Evolutionary conservation across 768 basidiomycete species (phyloP).

Genomic region (Lactifluus volemus): DNA sequence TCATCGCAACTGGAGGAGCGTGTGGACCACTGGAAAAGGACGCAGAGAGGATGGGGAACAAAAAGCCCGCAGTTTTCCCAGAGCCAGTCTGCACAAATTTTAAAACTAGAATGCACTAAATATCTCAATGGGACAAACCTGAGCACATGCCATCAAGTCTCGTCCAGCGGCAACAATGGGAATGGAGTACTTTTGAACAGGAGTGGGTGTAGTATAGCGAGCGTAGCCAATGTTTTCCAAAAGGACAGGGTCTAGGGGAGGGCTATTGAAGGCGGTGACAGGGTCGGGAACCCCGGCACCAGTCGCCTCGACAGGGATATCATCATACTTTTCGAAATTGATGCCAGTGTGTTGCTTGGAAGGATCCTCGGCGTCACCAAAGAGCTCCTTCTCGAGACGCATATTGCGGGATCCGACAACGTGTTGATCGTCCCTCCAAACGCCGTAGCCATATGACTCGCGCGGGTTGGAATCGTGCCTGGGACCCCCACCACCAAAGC

Average conservation of each 20-base stretch:
- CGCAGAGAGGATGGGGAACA: slow-evolving; percentile 96
- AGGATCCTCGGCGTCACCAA: slow-evolving; percentile 78
- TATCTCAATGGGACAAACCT: slow-evolving; percentile 38
- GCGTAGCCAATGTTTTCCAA: slow-evolving; percentile 92
- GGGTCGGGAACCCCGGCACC: slow-evolving; percentile 97
- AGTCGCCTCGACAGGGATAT: slow-evolving; percentile 98
- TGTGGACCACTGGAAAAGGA: slow-evolving; percentile 80
- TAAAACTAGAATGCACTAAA: slow-evolving; percentile 14
- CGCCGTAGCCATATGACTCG: slow-evolving; percentile 54
- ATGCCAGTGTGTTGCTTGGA: slow-evolving; percentile 93
- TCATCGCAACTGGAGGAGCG: slow-evolving; percentile 48
- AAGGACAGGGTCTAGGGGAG: slow-evolving; percentile 87
- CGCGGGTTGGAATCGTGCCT: slow-evolving; percentile 37
- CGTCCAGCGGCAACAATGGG: slow-evolving; percentile 89
- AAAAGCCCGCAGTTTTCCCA: slow-evolving; percentile 97
- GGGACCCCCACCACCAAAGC: slow-evolving; percentile 30
- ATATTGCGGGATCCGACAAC: slow-evolving; percentile 73
- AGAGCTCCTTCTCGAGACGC: slow-evolving; percentile 93
- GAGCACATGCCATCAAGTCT: slow-evolving; percentile 93
- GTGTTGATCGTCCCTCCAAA: slow-evolving; percentile 88
- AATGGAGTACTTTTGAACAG: slow-evolving; percentile 99
- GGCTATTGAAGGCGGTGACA: slow-evolving; percentile 73
- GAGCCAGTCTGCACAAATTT: slow-evolving; percentile 76
- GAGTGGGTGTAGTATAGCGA: slow-evolving; percentile 92
- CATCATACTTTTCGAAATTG: slow-evolving; percentile 99